Percentiles rank a stretch among this genome's conserved stretches.
phyloP scores from a whole-genome alignment of 306 rosid genomes.

The Quercus bicolor region DNA sequence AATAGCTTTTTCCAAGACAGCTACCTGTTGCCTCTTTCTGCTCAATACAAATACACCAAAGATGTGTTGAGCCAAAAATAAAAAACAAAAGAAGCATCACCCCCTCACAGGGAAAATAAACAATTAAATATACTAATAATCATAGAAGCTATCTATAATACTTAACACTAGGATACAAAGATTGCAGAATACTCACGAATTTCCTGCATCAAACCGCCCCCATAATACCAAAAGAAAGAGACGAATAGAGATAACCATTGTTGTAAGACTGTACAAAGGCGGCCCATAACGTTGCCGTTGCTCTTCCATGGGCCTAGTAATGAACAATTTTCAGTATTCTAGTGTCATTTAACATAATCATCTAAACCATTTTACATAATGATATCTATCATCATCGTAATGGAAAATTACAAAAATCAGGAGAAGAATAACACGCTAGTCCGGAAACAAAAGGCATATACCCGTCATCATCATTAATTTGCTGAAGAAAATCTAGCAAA shows the following conservation, averaged over 20 bases:
- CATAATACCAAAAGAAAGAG: conserved; percentile 63
- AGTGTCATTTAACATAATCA: not conserved
- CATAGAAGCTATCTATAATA: conserved; percentile 4
- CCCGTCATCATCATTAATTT: conserved; percentile 95
- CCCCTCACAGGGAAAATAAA: not conserved
- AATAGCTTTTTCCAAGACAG: conserved; percentile 67
- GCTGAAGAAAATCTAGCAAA: conserved; percentile 75
- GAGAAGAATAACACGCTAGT: not conserved
- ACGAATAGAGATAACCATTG: conserved; percentile 60
- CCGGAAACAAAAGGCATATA: conserved; percentile 27
- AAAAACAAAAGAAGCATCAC: not conserved
- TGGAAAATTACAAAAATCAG: not conserved
- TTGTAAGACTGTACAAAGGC: conserved; percentile 76
- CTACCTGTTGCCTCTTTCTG: conserved; percentile 55
- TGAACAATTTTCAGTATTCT: conserved; percentile 12
- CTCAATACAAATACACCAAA: conserved; percentile 28
- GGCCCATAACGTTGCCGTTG: conserved; percentile 97
- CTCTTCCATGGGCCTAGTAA: conserved; percentile 95
- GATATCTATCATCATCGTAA: not conserved
- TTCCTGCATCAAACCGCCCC: conserved; percentile 58
- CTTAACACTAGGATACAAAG: conserved; percentile 9
- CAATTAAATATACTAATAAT: not conserved
- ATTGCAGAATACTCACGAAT: conserved; percentile 53
- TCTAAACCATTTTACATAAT: not conserved
- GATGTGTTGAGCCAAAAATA: not conserved